A percentile compares a stretch with the other conserved stretches of the same genome.
phyloP scores from a whole-genome alignment of 768 basidiomycete genomes.

The Daedaleopsis nitida region DNA sequence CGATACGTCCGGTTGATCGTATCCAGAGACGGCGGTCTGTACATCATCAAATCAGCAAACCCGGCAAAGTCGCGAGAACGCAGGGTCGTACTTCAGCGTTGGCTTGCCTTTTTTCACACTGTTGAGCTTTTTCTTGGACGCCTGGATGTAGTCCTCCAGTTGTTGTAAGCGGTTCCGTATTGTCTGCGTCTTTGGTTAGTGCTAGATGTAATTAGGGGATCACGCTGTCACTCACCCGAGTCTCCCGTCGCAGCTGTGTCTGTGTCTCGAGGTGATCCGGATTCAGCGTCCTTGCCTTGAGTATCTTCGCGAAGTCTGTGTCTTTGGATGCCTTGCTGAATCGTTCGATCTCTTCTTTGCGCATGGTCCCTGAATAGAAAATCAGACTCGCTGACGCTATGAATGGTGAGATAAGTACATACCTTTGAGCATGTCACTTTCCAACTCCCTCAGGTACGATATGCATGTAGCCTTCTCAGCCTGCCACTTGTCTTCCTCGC shows the following conservation, averaged over 20 bases:
- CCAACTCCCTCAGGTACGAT: constrained; percentile 54
- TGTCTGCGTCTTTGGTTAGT: constrained; percentile 31
- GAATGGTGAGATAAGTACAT: constrained; percentile 16
- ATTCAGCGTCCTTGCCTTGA: constrained; percentile 47
- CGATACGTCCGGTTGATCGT: constrained; percentile 82
- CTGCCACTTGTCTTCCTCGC: constrained; percentile 45
- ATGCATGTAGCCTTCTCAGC: constrained; percentile 45
- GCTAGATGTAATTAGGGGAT: too few relatives aligned
- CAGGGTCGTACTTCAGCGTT: constrained; percentile 53
- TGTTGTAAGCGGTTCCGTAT: constrained; percentile 76
- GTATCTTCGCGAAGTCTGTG: constrained; percentile 61
- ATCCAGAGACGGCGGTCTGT: constrained; percentile 82
- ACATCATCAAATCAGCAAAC: neutral
- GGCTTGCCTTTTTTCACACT: constrained; percentile 64
- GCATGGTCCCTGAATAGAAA: constrained; percentile 62
- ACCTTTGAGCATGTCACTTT: constrained; percentile 72
- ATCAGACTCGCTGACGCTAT: neutral
- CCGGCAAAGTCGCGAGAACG: neutral
- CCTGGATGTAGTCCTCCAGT: constrained; percentile 72
- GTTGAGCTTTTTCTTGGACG: constrained; percentile 68
- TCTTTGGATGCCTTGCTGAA: constrained; percentile 81
- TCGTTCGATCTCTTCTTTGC: constrained; percentile 79
- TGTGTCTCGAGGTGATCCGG: constrained; percentile 90
- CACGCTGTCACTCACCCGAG: constrained; percentile 53
- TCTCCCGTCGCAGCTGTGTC: constrained; percentile 67